A percentile compares a stretch with the other conserved stretches of the same genome.
Evolutionary conservation across 495 filamentous ascomycete genomes (phyloP).

Genomic region (Penicillium diatomitis): DNA sequence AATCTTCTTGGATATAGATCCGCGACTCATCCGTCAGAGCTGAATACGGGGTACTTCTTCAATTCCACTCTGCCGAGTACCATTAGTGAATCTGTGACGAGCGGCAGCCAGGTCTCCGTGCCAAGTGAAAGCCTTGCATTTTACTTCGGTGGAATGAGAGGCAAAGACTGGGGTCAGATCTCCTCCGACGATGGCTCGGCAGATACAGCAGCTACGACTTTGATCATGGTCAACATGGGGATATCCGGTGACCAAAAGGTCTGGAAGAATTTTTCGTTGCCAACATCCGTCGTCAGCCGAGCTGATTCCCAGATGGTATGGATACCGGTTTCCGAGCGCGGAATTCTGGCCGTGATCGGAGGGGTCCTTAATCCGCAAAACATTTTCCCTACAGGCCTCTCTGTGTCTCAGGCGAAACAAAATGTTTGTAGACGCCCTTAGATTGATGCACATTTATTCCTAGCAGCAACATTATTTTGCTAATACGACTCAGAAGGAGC

Average conservation of each 20-base stretch:
- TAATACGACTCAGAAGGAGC: background rate
- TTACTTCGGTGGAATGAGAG: conserved; percentile 55
- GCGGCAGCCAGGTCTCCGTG: conserved; percentile 50
- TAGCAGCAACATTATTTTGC: background rate
- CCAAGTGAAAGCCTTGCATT: conserved; percentile 63
- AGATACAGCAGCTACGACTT: conserved; percentile 20
- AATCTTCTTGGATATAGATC: background rate
- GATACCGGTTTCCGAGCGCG: conserved; percentile 53
- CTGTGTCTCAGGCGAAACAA: background rate
- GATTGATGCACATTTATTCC: background rate
- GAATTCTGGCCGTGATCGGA: conserved; percentile 55
- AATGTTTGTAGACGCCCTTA: no score
- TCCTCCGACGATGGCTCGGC: conserved; percentile 22
- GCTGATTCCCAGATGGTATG: conserved; percentile 55
- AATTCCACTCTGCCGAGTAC: background rate
- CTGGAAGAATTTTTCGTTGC: conserved; percentile 48
- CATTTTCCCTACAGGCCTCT: conserved; percentile 2
- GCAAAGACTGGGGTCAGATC: conserved; percentile 35
- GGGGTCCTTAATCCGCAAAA: conserved; percentile 47
- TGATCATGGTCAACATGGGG: conserved; percentile 52
- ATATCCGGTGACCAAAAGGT: conserved; percentile 30
- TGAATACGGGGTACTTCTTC: background rate
- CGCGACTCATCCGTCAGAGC: background rate
- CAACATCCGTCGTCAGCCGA: conserved; percentile 39
- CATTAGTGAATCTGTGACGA: conserved; percentile 52